phyloP scores from a whole-genome alignment of 495 filamentous ascomycete species.

The Xylaria castorea region DNA sequence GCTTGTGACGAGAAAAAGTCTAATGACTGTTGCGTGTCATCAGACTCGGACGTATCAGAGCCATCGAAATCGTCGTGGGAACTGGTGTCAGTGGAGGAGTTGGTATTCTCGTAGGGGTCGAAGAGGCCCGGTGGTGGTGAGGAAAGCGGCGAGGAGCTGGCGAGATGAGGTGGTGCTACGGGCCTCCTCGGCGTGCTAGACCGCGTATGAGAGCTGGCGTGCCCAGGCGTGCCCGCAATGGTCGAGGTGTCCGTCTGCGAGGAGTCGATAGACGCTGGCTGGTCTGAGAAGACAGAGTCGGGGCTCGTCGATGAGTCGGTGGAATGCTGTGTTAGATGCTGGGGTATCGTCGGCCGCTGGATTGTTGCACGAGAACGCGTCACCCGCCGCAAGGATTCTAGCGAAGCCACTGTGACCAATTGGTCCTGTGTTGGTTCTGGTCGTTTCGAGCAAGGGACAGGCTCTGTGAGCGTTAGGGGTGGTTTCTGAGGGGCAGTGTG shows the following conservation, averaged over 20 bases:
- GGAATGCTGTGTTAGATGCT: conserved; percentile 32
- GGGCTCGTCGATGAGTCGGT: conserved; percentile 32
- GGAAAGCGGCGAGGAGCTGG: conserved; percentile 53
- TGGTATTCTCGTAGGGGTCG: conserved; percentile 50
- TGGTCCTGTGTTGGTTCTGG: background rate
- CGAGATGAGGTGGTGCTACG: conserved; percentile 24
- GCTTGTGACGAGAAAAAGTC: conserved; percentile 51
- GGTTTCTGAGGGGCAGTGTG: background rate
- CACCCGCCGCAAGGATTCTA: conserved; percentile 23
- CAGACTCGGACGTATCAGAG: conserved; percentile 46
- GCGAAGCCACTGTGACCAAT: background rate
- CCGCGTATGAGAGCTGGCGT: conserved; percentile 5
- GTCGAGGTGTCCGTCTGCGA: conserved; percentile 35
- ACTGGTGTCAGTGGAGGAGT: conserved; percentile 38
- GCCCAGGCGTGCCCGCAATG: background rate
- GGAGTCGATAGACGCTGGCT: conserved; percentile 30
- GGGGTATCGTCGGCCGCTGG: conserved; percentile 32
- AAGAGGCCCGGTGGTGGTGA: conserved; percentile 53
- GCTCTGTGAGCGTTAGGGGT: no score
- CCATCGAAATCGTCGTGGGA: conserved; percentile 36
- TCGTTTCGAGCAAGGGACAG: background rate
- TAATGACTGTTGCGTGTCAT: conserved; percentile 47
- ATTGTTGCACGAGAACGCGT: conserved; percentile 33
- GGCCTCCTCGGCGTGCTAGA: conserved; percentile 33
- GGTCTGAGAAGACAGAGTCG: conserved; percentile 32